Percentiles rank a stretch among this genome's conserved stretches.
These are phyloP conservation scores for Tripterygium wilfordii DNA, from an alignment of 177 flowering plant species.

Conservation along the genomic window DNA sequence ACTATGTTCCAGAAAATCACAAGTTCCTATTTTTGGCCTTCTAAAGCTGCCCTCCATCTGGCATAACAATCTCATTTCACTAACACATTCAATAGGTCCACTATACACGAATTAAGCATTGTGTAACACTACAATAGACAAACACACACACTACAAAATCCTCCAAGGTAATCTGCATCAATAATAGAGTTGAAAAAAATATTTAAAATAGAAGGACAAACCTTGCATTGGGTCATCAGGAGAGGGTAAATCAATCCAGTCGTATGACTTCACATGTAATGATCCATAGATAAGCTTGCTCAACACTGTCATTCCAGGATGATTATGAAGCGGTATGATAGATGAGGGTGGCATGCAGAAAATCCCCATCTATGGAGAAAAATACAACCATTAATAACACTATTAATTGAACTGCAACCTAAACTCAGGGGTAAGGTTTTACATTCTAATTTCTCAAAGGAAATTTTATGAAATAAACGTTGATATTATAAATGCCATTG, in stretches of 20 bases:
- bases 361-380: slow-evolving; percentile 72
- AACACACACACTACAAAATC: too few relatives aligned
- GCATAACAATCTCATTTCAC: too few relatives aligned
- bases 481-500: background rate
- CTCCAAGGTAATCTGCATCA: background rate
- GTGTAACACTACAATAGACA: too few relatives aligned
- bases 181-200: background rate
- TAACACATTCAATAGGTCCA: too few relatives aligned
- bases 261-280: slow-evolving; percentile 74
- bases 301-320: slow-evolving; percentile 98
- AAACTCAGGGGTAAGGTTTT: too few relatives aligned
- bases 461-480: too few relatives aligned
- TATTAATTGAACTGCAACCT: too few relatives aligned
- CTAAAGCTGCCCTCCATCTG: too few relatives aligned
- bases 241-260: slow-evolving; percentile 71
- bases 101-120: too few relatives aligned
- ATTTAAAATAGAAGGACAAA: slow-evolving; percentile 12
- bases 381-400: background rate
- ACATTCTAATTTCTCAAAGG: background rate
- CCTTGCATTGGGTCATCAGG: slow-evolving; percentile 56
- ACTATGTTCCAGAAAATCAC: too few relatives aligned
- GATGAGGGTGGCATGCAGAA: slow-evolving; percentile 97
- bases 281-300: slow-evolving; percentile 97
- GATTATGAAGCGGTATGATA: slow-evolving; percentile 95
- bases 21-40: too few relatives aligned